Percentiles rank a stretch among this genome's conserved stretches.
Evolutionary conservation across 352 stramenopile species (phyloP).

Genomic region (Phytophthora uliginosa): DNA sequence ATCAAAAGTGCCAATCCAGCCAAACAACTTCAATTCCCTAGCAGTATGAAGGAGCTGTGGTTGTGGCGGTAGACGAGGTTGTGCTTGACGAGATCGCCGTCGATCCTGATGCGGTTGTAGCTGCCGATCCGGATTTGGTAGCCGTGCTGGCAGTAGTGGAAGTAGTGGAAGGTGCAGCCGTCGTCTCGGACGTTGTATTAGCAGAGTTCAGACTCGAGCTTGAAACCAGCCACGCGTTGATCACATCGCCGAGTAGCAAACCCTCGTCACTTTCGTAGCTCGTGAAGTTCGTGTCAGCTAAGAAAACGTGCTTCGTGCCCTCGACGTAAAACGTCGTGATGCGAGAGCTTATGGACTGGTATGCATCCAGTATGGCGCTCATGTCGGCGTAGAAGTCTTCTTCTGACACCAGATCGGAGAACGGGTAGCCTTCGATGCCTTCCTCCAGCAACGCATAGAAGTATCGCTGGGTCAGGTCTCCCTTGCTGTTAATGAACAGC

Average conservation of each 20-base stretch:
- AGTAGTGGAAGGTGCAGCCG: not conserved
- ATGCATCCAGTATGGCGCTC: conserved; percentile 49
- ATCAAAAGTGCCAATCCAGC: not conserved
- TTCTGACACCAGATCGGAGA: conserved; percentile 41
- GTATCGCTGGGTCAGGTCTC: conserved; percentile 49
- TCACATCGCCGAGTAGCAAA: conserved; percentile 28
- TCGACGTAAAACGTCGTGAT: conserved; percentile 63
- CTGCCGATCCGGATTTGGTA: not conserved
- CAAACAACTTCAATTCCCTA: not conserved
- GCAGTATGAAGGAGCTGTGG: conserved; percentile 17
- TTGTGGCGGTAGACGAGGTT: not conserved
- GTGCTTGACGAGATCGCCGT: not conserved
- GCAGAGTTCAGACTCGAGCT: conserved; percentile 21
- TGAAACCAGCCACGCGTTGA: conserved; percentile 30
- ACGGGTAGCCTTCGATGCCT: conserved; percentile 53
- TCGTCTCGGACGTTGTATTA: conserved; percentile 5
- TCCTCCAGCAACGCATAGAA: conserved; percentile 52
- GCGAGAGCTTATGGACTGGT: conserved; percentile 43
- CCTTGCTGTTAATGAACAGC: conserved; percentile 61
- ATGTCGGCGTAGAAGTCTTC: conserved; percentile 48
- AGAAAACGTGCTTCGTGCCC: conserved; percentile 57
- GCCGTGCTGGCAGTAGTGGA: conserved; percentile 1
- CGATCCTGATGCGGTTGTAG: conserved; percentile 5
- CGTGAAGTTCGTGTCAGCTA: conserved; percentile 39
- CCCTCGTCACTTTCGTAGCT: conserved; percentile 38